Base-by-base conservation (phyloP, 1,284 basidiomycete species). In the Ganoderma resinaceum region DNA sequence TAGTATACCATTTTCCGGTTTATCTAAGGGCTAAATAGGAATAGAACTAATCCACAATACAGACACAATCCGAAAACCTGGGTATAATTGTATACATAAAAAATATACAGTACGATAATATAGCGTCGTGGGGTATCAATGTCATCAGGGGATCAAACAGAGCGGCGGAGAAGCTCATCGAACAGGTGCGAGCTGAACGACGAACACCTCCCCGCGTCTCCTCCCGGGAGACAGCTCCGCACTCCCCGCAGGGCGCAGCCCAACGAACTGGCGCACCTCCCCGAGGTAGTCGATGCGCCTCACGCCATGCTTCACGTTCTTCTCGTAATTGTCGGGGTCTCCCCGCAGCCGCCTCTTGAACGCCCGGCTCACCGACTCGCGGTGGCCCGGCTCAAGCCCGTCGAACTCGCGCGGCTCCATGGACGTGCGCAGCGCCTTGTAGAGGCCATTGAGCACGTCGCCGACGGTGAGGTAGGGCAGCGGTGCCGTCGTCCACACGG, bases 271-370 rank as follows among this genome's bases (percentile, higher is more conserved):
- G 23, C 71, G 68, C 23, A 29, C 33, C 8, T 73, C 68, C 42
- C 72, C 70, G 5, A 76, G 67, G 61, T 70, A 75, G 63, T 76
- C 75, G 35, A 76, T 62, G 43, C 71, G 66, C 40, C 72, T 66
- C 26, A 76, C 55, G 8, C 75, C 75, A 40, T 72, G 64, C 20
- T 61, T 55, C 3, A 70, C 18, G 58, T 72, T 69, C 43, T 57
- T 63, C 14, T 65, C 63, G 57, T 71, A 66, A 40, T 70, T 69
- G 26, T 53, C 52, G 18, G 64, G 63, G 66, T 73, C 73, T 23
- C 40, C 49, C 53, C 38, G 49, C 9, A 69, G 46, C n/a, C 75
- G 68, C 59, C 26, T 31, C 37, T 72, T 65, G 67, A 71, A 75
- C 52, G 74, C 66, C 18, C n/a, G 33, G 59, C 66, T 60, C 31